phyloP scores from a whole-genome alignment of 2,329 filamentous ascomycete species.

The Lojkania enalia region DNA sequence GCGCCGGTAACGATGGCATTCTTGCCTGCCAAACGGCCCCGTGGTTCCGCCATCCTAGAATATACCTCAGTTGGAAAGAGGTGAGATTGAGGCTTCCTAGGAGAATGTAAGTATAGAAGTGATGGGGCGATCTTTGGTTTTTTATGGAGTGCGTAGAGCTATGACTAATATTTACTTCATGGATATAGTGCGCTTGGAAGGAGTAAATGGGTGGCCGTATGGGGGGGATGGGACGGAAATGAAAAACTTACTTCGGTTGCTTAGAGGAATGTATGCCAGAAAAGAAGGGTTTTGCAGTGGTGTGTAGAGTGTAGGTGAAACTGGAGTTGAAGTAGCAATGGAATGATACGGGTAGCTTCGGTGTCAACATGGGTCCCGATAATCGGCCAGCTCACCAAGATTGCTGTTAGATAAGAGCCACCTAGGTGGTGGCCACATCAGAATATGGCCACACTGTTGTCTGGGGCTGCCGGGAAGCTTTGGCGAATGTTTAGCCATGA shows the following conservation, averaged over 20 bases:
- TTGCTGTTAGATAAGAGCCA: slow-evolving; percentile 37
- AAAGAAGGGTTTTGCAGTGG: too few species aligned
- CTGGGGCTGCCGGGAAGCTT: slow-evolving; percentile 3
- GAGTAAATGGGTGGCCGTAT: too few species aligned
- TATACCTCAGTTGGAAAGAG: slow-evolving; percentile 10
- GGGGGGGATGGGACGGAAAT: neutral
- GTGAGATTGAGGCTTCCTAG: neutral
- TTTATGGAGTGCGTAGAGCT: slow-evolving; percentile 19
- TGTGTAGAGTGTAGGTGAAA: slow-evolving; percentile 17
- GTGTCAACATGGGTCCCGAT: slow-evolving; percentile 29
- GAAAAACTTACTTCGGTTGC: neutral
- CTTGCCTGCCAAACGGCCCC: slow-evolving; percentile 62
- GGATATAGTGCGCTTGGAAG: neutral
- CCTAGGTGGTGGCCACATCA: slow-evolving; percentile 1
- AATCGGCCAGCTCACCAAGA: slow-evolving; percentile 33
- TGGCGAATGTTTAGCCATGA: neutral
- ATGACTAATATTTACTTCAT: slow-evolving; percentile 41
- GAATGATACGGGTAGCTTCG: slow-evolving; percentile 20
- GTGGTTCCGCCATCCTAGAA: slow-evolving; percentile 38
- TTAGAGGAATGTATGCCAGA: slow-evolving; percentile 5
- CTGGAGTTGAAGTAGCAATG: slow-evolving; percentile 1
- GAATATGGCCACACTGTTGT: neutral
- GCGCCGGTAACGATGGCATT: slow-evolving; percentile 81
- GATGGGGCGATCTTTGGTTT: slow-evolving; percentile 14
- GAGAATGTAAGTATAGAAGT: slow-evolving; percentile 14